Evolutionary conservation across 1,284 basidiomycete species (phyloP).

Genomic region (Ganoderma lucidum): DNA sequence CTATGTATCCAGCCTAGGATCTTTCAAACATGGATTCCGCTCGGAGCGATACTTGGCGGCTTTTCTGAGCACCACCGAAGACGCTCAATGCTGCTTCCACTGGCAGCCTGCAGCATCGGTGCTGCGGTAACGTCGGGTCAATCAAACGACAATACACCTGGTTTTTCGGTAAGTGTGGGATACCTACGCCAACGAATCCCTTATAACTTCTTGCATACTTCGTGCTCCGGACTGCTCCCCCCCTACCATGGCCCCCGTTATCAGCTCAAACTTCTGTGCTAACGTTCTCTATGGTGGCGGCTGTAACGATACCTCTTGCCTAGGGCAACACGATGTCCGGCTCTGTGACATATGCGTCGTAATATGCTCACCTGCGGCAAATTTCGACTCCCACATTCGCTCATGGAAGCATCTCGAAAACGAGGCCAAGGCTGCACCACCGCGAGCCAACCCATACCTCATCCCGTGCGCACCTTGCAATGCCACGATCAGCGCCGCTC

Average conservation of each 20-base stretch:
- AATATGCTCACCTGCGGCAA: constrained; percentile 22
- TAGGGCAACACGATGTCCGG: constrained; percentile 25
- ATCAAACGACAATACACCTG: neutral
- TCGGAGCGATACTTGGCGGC: neutral
- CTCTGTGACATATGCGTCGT: constrained; percentile 31
- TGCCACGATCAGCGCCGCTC: neutral
- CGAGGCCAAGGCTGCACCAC: neutral
- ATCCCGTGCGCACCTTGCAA: constrained; percentile 12
- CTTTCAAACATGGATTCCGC: neutral
- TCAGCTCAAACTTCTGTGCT: constrained; percentile 15
- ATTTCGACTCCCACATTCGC: constrained; percentile 20
- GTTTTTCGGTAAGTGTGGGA: neutral
- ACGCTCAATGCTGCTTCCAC: neutral
- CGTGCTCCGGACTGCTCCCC: neutral
- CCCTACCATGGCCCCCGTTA: constrained; percentile 1
- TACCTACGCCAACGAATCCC: neutral
- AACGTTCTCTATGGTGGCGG: constrained; percentile 25
- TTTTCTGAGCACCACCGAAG: neutral
- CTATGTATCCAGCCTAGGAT: too few relatives aligned
- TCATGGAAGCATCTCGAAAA: constrained; percentile 17
- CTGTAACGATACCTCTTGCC: constrained; percentile 18
- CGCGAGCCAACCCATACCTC: constrained; percentile 3
- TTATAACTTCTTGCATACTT: neutral
- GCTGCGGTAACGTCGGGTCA: constrained; percentile 5
- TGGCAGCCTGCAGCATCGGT: neutral